Conservation (phyloP, 306 rosid genomes). For the Fagus crenata region DNA sequence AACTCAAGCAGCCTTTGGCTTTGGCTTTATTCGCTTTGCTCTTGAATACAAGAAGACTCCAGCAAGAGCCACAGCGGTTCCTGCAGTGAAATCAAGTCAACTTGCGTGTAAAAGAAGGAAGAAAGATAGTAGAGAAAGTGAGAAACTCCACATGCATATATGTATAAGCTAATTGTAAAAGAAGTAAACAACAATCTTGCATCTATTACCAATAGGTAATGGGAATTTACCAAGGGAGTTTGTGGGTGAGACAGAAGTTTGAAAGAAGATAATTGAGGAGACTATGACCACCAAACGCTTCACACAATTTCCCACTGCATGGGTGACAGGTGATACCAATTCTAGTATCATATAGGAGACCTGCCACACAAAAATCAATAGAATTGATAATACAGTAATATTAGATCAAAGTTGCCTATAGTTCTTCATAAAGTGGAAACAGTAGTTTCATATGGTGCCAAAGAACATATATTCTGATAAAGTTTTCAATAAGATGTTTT, state of each 20-base stretch:
- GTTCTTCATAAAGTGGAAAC: too few species aligned
- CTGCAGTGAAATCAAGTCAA: slow-evolving; percentile 35
- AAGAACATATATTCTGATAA: too few species aligned
- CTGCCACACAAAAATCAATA: slow-evolving; percentile 35
- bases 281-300: slow-evolving; percentile 71
- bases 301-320: slow-evolving; percentile 71
- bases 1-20: slow-evolving; percentile 41
- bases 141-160: background rate
- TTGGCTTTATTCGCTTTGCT: slow-evolving; percentile 48
- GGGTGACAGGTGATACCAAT: slow-evolving; percentile 67
- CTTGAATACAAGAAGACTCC: slow-evolving; percentile 78
- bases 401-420: too few species aligned
- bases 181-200: slow-evolving; percentile 1
- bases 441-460: too few species aligned
- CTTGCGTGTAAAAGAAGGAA: background rate
- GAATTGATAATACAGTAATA: background rate
- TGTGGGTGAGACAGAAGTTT: slow-evolving; percentile 44
- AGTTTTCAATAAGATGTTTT: too few species aligned
- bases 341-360: slow-evolving; percentile 66
- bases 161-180: background rate
- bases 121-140: background rate
- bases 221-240: slow-evolving; percentile 56
- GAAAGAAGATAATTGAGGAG: slow-evolving; percentile 70
- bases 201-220: background rate
- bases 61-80: slow-evolving; percentile 66